Conservation (phyloP, 306 rosid genomes). For the Ochetophila trinervis region DNA sequence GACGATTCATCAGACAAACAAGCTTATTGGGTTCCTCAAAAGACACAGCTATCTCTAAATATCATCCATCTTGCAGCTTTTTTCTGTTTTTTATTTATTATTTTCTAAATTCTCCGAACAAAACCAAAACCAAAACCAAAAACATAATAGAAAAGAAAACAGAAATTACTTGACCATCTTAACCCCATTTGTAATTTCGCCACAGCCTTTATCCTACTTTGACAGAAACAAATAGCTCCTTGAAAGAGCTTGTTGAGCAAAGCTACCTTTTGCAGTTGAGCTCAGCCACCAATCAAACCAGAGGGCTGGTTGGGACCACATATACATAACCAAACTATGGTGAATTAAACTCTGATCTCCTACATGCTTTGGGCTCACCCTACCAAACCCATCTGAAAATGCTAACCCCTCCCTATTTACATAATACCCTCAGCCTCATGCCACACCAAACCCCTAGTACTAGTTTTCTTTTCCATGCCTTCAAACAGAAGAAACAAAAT, state of each 20-base stretch:
- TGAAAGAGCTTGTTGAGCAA: slow-evolving; percentile 16
- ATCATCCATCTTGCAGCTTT: slow-evolving; percentile 15
- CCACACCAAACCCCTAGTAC: slow-evolving; percentile 35
- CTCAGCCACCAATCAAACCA: slow-evolving; percentile 1
- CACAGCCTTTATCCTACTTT: slow-evolving; percentile 17
- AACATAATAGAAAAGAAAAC: neutral
- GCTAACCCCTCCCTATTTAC: slow-evolving; percentile 16
- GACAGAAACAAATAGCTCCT: slow-evolving; percentile 16
- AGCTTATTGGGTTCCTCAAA: slow-evolving; percentile 15
- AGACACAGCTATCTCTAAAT: neutral
- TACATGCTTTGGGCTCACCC: slow-evolving; percentile 32
- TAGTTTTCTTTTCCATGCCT: too few species aligned
- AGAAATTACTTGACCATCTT: neutral
- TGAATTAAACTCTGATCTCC: too few species aligned
- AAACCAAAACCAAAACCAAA: neutral
- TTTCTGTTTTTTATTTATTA: neutral
- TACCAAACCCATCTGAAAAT: slow-evolving; percentile 18
- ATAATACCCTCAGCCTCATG: neutral
- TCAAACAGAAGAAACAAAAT: too few species aligned
- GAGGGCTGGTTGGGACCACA: slow-evolving; percentile 43
- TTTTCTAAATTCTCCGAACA: too few species aligned
- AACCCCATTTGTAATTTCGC: neutral
- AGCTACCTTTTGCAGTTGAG: slow-evolving; percentile 15
- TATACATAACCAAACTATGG: neutral
- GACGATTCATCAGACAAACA: slow-evolving; percentile 32